Evolutionary conservation across 2,329 filamentous ascomycete species (phyloP).

Genomic region (Didymella sp.): DNA sequence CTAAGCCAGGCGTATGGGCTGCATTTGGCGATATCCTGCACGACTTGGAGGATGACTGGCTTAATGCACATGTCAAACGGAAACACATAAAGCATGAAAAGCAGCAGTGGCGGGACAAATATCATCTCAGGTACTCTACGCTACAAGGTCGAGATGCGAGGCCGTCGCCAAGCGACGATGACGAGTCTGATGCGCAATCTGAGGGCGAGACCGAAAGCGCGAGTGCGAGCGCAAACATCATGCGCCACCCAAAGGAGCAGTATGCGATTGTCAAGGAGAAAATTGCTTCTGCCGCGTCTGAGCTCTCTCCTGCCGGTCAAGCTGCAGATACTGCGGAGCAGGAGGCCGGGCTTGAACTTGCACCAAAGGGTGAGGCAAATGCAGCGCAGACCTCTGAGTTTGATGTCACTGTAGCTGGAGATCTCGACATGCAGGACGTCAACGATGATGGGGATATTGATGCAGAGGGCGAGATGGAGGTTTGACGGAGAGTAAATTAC

Average conservation of each 20-base stretch:
- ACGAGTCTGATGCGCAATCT: conserved; percentile 1
- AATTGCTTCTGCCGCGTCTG: not conserved
- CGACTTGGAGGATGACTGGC: conserved; percentile 39
- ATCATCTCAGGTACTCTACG: conserved; percentile 29
- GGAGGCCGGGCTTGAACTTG: not conserved
- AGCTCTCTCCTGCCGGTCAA: conserved; percentile 3
- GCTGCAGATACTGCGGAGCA: not conserved
- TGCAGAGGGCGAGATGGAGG: conserved; percentile 35
- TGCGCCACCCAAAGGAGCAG: conserved; percentile 29
- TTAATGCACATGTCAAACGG: conserved; percentile 41
- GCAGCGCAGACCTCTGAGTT: conserved; percentile 1
- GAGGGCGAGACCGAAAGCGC: conserved; percentile 1
- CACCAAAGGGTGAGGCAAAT: not conserved
- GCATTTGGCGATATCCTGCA: conserved; percentile 42
- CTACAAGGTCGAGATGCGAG: conserved; percentile 13
- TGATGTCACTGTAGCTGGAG: not conserved
- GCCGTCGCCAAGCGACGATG: not conserved
- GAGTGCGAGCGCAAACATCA: conserved; percentile 21
- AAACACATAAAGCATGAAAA: conserved; percentile 30
- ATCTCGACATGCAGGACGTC: conserved; percentile 25
- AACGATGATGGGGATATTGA: conserved; percentile 25
- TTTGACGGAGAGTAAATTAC: not conserved
- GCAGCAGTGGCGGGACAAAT: conserved; percentile 34
- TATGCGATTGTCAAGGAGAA: conserved; percentile 25
- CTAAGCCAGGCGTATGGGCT: conserved; percentile 40